A percentile compares a stretch with the other conserved stretches of the same genome.
Conservation (phyloP, 192 early-diverging fungal genomes). For the Entophlyctis helioformis region DNA sequence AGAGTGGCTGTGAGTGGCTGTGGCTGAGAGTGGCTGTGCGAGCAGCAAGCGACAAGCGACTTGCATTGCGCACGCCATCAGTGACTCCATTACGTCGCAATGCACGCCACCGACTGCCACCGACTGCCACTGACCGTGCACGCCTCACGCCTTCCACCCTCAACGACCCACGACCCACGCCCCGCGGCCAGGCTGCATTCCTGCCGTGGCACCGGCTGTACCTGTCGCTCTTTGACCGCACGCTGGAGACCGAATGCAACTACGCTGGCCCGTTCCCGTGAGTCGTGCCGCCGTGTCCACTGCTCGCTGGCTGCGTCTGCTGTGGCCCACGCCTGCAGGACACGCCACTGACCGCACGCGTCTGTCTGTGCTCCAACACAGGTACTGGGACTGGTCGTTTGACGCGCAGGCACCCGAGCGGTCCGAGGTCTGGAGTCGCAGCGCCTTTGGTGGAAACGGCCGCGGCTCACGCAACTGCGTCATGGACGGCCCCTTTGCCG, state of each 20-base stretch:
- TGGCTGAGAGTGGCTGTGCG: no score
- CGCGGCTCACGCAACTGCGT: not conserved
- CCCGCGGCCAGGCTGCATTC: constrained; percentile 9
- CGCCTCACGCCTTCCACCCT: not conserved
- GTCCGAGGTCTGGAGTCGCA: constrained; percentile 6
- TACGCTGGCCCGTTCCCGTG: constrained; percentile 9
- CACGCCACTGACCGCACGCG: no score
- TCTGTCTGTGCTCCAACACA: no score
- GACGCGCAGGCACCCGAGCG: constrained; percentile 31
- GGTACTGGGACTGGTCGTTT: constrained; percentile 58
- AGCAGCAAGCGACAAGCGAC: no score
- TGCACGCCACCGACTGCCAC: not conserved
- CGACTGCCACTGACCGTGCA: not conserved
- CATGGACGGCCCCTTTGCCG: constrained; percentile 4
- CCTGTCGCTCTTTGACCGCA: constrained; percentile 8
- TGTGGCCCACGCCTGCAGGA: no score
- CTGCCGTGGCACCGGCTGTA: constrained; percentile 25
- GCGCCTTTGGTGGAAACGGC: not conserved
- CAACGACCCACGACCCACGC: no score
- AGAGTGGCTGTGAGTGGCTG: no score
- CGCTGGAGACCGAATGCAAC: constrained; percentile 6
- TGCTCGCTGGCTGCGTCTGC: no score
- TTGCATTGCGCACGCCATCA: no score
- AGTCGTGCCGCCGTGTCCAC: no score
- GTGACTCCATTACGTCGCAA: no score